These are phyloP conservation scores for Blastocystis sp. DNA, from an alignment of 352 stramenopile species.

Conservation along the genomic window DNA sequence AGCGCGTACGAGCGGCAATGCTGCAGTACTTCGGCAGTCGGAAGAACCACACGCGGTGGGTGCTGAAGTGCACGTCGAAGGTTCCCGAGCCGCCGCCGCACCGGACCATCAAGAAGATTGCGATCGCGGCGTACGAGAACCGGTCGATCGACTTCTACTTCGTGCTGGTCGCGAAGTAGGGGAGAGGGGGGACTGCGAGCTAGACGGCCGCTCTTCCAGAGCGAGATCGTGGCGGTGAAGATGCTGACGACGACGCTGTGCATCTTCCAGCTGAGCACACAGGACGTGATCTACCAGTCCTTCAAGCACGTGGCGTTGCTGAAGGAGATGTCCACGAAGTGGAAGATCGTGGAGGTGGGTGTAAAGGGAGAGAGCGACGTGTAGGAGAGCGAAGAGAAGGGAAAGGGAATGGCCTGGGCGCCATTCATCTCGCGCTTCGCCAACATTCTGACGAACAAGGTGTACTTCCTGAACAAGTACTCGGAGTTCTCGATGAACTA, in stretches of 20 bases:
- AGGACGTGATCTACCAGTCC: constrained; percentile 28
- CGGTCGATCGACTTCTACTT: constrained; percentile 56
- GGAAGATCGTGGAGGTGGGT: constrained; percentile 34
- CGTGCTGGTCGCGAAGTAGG: constrained; percentile 22
- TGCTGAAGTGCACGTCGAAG: constrained; percentile 47
- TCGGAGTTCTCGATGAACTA: constrained; percentile 42
- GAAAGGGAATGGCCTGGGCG: constrained; percentile 22
- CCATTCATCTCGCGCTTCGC: constrained; percentile 56
- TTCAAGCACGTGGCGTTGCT: constrained; percentile 29
- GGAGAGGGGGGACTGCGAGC: not conserved
- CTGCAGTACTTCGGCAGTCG: constrained; percentile 33
- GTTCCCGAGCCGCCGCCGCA: constrained; percentile 40
- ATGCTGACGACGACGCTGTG: constrained; percentile 45
- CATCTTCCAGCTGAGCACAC: constrained; percentile 42
- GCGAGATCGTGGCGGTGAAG: constrained; percentile 52
- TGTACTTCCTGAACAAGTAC: constrained; percentile 55
- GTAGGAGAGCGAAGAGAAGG: constrained; percentile 55
- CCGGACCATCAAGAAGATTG: constrained; percentile 50
- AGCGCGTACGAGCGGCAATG: not conserved
- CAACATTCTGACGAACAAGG: constrained; percentile 54
- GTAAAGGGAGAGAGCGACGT: not conserved
- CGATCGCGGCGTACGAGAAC: constrained; percentile 44
- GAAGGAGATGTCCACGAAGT: constrained; percentile 45
- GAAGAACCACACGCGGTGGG: constrained; percentile 42
- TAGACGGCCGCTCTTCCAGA: constrained; percentile 51